Evolutionary conservation across 345 rosid genomes (phyloP).

Genomic region (Citrus reticulata): DNA sequence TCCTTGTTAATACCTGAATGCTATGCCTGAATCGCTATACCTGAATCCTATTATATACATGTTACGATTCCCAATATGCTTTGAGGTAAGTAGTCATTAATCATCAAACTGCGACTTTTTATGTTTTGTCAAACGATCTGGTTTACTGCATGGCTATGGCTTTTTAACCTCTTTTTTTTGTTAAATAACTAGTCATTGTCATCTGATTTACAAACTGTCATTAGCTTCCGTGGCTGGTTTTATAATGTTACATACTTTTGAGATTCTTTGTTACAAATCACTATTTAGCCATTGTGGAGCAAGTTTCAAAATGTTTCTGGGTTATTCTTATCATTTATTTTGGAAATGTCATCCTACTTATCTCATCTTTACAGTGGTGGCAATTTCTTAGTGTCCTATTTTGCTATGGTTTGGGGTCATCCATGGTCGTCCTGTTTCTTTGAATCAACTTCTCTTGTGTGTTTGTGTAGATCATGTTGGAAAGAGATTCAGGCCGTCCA

Average conservation of each 20-base stretch:
- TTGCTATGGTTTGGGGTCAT: constrained; percentile 19
- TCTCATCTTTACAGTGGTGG: constrained; percentile 1
- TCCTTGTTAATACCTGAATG: no score
- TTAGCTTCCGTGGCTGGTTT: neutral
- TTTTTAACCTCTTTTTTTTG: neutral
- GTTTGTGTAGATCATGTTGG: constrained; percentile 81
- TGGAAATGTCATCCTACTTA: neutral
- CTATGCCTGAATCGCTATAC: neutral
- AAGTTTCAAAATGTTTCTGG: neutral
- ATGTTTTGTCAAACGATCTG: neutral
- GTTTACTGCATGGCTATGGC: neutral
- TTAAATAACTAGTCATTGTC: neutral
- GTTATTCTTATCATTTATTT: neutral
- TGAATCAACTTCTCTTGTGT: constrained; percentile 36
- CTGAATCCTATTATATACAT: neutral
- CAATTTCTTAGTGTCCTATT: constrained; percentile 6
- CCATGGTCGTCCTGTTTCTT: constrained; percentile 19
- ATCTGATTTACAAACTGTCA: neutral
- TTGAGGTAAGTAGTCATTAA: neutral
- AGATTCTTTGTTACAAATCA: neutral
- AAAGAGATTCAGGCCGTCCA: constrained; percentile 91
- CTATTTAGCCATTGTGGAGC: neutral
- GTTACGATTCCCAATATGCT: neutral
- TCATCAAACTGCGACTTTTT: neutral
- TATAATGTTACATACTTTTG: neutral